Conservation (phyloP, 441 rosid species). For the Rhodomyrtus psidioides region DNA sequence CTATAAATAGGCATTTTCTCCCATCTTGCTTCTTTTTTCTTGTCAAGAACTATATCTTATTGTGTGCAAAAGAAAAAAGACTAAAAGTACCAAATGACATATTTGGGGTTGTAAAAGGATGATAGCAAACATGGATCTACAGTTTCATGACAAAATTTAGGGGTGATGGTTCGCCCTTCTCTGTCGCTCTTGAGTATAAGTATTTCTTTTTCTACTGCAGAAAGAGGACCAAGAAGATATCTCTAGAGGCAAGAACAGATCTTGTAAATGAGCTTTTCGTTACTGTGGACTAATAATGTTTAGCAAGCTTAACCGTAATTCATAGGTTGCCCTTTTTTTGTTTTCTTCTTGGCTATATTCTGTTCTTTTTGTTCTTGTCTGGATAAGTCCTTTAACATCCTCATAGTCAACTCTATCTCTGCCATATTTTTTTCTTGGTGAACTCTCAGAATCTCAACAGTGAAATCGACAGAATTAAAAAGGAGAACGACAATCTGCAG, state of each 20-base stretch:
- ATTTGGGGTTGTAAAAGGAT: slow-evolving; percentile 17
- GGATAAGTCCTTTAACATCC: background rate
- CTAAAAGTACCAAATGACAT: background rate
- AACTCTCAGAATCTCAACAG: slow-evolving; percentile 47
- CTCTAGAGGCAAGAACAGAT: background rate
- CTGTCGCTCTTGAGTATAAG: background rate
- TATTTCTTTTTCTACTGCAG: background rate
- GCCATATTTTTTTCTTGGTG: background rate
- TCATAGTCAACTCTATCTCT: background rate
- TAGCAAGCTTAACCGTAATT: background rate
- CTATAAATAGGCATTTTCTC: background rate
- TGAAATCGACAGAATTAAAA: slow-evolving; percentile 80
- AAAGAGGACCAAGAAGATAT: background rate
- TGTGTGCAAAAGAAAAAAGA: background rate
- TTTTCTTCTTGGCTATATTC: background rate
- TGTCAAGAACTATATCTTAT: background rate
- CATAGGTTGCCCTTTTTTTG: background rate
- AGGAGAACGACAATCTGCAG: slow-evolving; percentile 85
- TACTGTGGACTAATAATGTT: background rate
- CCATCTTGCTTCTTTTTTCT: background rate
- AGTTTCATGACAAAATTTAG: slow-evolving; percentile 59
- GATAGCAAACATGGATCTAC: slow-evolving; percentile 22
- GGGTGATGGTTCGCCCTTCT: slow-evolving; percentile 3
- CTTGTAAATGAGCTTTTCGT: background rate
- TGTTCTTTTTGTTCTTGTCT: background rate